A percentile compares a stretch with the other conserved stretches of the same genome.
Evolutionary conservation across 257 asterid species (phyloP).

Genomic region (Salvia splendens): DNA sequence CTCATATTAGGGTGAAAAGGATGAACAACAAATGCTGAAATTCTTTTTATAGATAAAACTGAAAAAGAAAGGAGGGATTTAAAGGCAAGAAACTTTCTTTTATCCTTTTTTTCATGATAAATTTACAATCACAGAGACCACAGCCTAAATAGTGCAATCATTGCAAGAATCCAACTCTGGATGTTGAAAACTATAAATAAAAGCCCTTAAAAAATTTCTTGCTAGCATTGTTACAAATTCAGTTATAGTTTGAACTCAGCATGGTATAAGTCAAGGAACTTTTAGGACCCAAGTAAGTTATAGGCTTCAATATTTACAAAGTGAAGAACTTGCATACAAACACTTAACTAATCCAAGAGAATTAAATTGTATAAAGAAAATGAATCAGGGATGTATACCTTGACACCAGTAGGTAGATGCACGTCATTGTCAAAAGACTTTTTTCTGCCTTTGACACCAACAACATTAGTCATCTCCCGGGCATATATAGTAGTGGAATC

Average conservation of each 20-base stretch:
- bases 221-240: not conserved
- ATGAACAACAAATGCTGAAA: too few species aligned
- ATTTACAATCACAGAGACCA: too few species aligned
- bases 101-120: too few species aligned
- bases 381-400: slow-evolving; percentile 34
- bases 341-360: not conserved
- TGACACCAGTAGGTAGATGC: slow-evolving; percentile 33
- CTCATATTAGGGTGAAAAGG: too few species aligned
- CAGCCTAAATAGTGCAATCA: not conserved
- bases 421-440: slow-evolving; percentile 33
- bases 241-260: not conserved
- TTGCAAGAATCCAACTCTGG: not conserved
- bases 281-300: not conserved
- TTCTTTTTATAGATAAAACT: too few species aligned
- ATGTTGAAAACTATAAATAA: not conserved
- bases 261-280: not conserved
- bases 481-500: slow-evolving; percentile 43
- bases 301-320: not conserved
- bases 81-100: too few species aligned
- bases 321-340: slow-evolving; percentile 11
- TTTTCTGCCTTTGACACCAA: slow-evolving; percentile 30
- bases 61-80: too few species aligned
- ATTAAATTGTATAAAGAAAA: slow-evolving; percentile 8
- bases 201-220: not conserved
- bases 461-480: slow-evolving; percentile 35